A percentile compares a stretch with the other conserved stretches of the same genome.
Conservation (phyloP, 768 basidiomycete genomes). For the Podaxis mareebaensis region DNA sequence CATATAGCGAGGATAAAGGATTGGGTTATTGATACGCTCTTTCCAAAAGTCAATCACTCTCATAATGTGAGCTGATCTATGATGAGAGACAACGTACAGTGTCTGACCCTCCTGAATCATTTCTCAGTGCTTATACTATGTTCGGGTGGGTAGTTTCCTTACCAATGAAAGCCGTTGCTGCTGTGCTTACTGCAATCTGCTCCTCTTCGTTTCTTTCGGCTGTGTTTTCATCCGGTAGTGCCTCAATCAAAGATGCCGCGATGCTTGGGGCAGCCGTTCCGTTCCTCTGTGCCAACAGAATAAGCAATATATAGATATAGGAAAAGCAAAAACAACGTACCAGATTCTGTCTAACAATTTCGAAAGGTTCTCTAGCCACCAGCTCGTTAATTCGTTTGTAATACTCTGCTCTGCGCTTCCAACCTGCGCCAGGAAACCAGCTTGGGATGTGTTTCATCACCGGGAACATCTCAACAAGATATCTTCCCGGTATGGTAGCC, state of each 20-base stretch:
- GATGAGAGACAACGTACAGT: background rate
- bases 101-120: background rate
- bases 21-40: background rate
- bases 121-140: background rate
- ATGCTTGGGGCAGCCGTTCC: slow-evolving; percentile 15
- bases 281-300: background rate
- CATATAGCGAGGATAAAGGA: background rate
- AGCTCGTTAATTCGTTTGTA: background rate
- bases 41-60: background rate
- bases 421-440: background rate
- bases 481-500: slow-evolving; percentile 2
- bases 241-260: slow-evolving; percentile 20
- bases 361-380: background rate
- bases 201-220: slow-evolving; percentile 21
- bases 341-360: background rate
- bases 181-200: slow-evolving; percentile 22
- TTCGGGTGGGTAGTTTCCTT: background rate
- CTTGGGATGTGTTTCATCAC: background rate
- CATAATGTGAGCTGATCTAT: background rate
- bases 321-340: background rate
- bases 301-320: background rate
- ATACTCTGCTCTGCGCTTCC: background rate
- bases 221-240: slow-evolving; percentile 19
- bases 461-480: background rate
- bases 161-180: slow-evolving; percentile 27